Conservation (phyloP, 2,329 filamentous ascomycete genomes). For the Aureobasidium vineae region DNA sequence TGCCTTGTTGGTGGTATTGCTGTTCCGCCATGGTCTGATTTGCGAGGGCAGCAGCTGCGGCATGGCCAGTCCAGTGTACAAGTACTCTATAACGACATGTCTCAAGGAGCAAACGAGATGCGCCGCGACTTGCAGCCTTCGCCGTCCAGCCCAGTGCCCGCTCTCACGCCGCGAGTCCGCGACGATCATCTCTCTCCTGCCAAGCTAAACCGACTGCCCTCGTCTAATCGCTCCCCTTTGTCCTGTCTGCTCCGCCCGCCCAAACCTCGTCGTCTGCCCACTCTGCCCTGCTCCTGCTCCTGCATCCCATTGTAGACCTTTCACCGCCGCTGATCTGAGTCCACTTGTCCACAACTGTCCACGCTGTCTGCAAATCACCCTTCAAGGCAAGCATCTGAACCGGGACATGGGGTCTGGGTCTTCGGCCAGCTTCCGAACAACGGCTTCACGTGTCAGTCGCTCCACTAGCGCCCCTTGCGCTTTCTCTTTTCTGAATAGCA, state of each 20-base stretch:
- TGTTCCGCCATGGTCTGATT: conserved; percentile 11
- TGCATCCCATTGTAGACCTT: background rate
- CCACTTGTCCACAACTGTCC: background rate
- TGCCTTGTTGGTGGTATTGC: background rate
- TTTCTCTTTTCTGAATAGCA: background rate
- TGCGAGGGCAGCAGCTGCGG: conserved; percentile 5
- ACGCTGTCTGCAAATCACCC: background rate
- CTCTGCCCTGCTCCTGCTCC: background rate
- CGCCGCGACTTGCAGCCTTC: background rate
- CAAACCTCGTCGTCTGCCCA: background rate
- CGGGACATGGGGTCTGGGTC: conserved; percentile 1
- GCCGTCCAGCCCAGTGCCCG: conserved; percentile 1
- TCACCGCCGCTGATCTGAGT: background rate
- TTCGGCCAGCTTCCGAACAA: conserved; percentile 5
- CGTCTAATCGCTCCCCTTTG: conserved; percentile 3
- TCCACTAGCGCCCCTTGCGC: conserved; percentile 2
- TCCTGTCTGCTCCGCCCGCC: background rate
- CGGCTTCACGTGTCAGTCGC: conserved; percentile 7
- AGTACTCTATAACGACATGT: background rate
- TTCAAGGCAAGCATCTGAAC: background rate
- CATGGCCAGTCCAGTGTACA: conserved; percentile 5
- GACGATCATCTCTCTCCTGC: conserved; percentile 17
- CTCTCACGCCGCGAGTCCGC: background rate
- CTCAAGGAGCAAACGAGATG: background rate
- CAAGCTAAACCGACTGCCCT: background rate